These are phyloP conservation scores for Ramaria sp. DNA, from an alignment of 768 basidiomycete species.

Conservation along the genomic window DNA sequence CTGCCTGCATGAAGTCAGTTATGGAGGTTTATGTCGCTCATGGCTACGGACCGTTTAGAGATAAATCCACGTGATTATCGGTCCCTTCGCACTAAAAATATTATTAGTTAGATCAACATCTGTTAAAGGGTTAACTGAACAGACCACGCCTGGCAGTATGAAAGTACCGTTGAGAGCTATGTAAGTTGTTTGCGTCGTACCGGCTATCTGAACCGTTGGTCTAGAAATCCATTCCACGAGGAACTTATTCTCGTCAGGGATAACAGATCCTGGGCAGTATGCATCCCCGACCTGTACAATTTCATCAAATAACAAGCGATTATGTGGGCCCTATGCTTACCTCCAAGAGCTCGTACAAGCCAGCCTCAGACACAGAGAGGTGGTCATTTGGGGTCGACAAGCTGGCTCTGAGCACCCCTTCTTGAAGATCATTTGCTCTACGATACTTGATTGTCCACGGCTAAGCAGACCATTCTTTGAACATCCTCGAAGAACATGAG, in stretches of 20 bases:
- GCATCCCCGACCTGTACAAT: conserved; percentile 61
- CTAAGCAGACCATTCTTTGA: conserved; percentile 27
- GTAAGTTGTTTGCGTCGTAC: conserved; percentile 42
- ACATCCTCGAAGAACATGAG: conserved; percentile 5
- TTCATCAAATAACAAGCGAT: not conserved
- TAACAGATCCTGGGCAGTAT: conserved; percentile 72
- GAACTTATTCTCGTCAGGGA: conserved; percentile 49
- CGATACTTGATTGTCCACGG: conserved; percentile 84
- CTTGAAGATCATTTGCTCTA: conserved; percentile 31
- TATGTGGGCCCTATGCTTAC: conserved; percentile 26
- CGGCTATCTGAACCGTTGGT: conserved; percentile 61
- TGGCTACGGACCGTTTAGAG: conserved; percentile 48
- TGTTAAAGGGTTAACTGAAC: not conserved
- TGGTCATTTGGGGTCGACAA: conserved; percentile 58
- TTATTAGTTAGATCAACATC: not conserved
- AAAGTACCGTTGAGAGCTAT: conserved; percentile 62
- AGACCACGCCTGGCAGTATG: conserved; percentile 50
- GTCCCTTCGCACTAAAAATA: conserved; percentile 52
- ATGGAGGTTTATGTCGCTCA: not conserved
- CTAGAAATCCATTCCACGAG: conserved; percentile 69
- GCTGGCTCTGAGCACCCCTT: conserved; percentile 25
- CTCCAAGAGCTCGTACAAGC: conserved; percentile 61
- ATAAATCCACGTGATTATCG: conserved; percentile 74
- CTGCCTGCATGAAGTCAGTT: conserved; percentile 38
- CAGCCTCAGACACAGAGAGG: conserved; percentile 63